Evolutionary conservation across 495 filamentous ascomycete species (phyloP).

Genomic region (Tuber brumale): DNA sequence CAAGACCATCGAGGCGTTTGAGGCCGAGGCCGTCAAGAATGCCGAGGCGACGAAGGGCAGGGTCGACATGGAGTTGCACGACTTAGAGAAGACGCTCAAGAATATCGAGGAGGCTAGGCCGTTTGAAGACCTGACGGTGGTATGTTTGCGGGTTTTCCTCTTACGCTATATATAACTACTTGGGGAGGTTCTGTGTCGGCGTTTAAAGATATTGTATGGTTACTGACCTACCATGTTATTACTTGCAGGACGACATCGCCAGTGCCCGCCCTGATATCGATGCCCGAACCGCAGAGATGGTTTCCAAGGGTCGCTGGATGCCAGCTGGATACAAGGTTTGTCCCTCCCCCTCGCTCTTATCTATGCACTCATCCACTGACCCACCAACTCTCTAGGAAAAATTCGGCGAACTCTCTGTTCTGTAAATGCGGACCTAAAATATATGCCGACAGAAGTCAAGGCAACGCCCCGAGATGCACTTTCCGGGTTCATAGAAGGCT

Average conservation of each 20-base stretch:
- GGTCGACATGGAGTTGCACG: slow-evolving; percentile 87
- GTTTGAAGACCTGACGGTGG: slow-evolving; percentile 96
- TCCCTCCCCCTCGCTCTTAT: slow-evolving; percentile 18
- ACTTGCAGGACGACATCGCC: slow-evolving; percentile 81
- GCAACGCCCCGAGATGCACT: not conserved
- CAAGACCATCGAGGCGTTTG: slow-evolving; percentile 95
- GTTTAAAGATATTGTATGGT: slow-evolving; percentile 5
- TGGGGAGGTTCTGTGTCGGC: not conserved
- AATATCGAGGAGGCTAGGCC: slow-evolving; percentile 96
- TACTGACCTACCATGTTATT: slow-evolving; percentile 17
- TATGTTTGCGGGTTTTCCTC: slow-evolving; percentile 50
- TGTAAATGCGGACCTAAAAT: slow-evolving; percentile 53
- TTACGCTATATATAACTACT: not conserved
- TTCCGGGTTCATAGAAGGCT: not conserved
- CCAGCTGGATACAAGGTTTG: slow-evolving; percentile 96
- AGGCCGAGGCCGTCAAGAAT: slow-evolving; percentile 93
- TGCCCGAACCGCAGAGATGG: slow-evolving; percentile 81
- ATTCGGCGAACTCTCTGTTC: slow-evolving; percentile 89
- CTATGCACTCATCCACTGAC: not conserved
- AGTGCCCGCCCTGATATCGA: slow-evolving; percentile 91
- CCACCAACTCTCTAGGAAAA: slow-evolving; percentile 62
- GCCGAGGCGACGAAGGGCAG: slow-evolving; percentile 90
- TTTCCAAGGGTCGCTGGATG: slow-evolving; percentile 94
- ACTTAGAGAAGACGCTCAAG: slow-evolving; percentile 84
- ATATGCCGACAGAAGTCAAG: not conserved